Evolutionary conservation across 2,329 filamentous ascomycete genomes (phyloP).

Genomic region (Saccharata proteae): DNA sequence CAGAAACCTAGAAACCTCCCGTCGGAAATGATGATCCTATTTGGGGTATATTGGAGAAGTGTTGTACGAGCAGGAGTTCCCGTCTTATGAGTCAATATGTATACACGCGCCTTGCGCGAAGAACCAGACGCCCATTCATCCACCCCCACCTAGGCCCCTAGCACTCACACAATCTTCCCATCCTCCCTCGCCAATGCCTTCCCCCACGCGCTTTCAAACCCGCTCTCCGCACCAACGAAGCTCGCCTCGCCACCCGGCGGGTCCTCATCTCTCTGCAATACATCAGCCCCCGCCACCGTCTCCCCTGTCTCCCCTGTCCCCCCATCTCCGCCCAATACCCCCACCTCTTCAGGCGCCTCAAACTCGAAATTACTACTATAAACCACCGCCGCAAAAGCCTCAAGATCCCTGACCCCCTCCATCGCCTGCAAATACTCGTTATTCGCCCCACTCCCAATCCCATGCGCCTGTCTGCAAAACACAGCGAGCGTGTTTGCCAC

Average conservation of each 20-base stretch:
- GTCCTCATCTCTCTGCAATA: conserved; percentile 3
- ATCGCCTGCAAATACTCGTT: conserved; percentile 50
- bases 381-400: conserved; percentile 76
- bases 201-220: conserved; percentile 59
- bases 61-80: no score
- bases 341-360: conserved; percentile 27
- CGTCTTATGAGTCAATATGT: no score
- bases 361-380: conserved; percentile 69
- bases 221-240: conserved; percentile 28
- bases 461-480: conserved; percentile 80
- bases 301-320: conserved; percentile 7
- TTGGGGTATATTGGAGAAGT: no score
- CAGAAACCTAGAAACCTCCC: no score
- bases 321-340: background rate
- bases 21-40: no score
- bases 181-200: conserved; percentile 43
- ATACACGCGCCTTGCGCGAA: no score
- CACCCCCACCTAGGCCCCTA: no score
- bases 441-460: conserved; percentile 55
- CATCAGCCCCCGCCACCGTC: conserved; percentile 10
- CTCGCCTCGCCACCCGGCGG: conserved; percentile 13
- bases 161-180: conserved; percentile 10
- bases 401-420: conserved; percentile 63
- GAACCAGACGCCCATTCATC: no score
- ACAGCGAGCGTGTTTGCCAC: conserved; percentile 84